These are phyloP conservation scores for Aspergillus conjunctus DNA, from an alignment of 495 filamentous ascomycete genomes.

Conservation along the genomic window DNA sequence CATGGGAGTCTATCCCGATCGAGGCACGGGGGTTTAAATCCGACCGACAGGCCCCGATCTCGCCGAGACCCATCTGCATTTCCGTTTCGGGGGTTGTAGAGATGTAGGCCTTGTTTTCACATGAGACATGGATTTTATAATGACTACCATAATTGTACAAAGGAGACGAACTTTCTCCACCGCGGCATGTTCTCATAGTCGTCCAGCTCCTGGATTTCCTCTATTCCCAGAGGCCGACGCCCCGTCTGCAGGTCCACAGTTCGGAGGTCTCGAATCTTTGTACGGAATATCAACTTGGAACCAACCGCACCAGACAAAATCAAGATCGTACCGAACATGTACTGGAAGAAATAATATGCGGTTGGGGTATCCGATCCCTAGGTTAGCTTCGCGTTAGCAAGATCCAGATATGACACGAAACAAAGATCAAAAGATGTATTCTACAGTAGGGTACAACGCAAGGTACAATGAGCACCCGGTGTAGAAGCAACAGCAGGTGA, in stretches of 20 bases:
- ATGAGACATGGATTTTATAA: no score
- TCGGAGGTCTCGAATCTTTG: conserved; percentile 19
- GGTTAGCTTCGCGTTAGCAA: not conserved
- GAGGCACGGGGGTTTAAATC: conserved; percentile 33
- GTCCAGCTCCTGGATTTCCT: conserved; percentile 28
- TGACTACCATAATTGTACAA: conserved; percentile 26
- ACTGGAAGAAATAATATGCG: conserved; percentile 34
- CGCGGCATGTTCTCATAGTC: conserved; percentile 18
- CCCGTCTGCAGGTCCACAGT: conserved; percentile 28
- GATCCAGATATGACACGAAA: not conserved
- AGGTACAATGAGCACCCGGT: conserved; percentile 14
- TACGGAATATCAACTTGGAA: conserved; percentile 32
- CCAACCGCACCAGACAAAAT: conserved; percentile 23
- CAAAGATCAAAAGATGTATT: conserved; percentile 12
- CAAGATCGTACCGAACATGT: conserved; percentile 33
- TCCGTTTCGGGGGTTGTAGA: conserved; percentile 47
- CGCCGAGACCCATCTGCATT: conserved; percentile 41
- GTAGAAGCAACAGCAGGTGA: conserved; percentile 16
- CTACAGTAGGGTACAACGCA: conserved; percentile 23
- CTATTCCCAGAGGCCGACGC: conserved; percentile 6
- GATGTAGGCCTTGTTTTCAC: conserved; percentile 29
- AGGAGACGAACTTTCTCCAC: conserved; percentile 26
- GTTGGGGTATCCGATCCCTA: conserved; percentile 13
- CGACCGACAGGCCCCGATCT: conserved; percentile 33
- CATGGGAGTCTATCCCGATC: conserved; percentile 55